Conservation (phyloP, 495 filamentous ascomycete genomes). For the Aspergillus wentii region DNA sequence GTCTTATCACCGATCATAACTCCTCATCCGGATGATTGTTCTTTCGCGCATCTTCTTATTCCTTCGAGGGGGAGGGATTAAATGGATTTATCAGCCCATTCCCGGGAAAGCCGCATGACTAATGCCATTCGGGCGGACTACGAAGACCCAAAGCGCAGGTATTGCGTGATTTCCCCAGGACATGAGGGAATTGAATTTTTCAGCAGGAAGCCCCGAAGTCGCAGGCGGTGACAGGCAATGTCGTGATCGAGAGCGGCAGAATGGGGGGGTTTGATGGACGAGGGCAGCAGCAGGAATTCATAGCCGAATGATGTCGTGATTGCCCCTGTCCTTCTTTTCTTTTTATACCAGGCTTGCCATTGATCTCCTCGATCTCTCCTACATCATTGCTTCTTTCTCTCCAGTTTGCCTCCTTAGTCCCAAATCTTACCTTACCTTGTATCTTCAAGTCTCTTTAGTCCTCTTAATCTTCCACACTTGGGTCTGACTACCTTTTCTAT, state of each 20-base stretch:
- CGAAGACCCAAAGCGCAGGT: conserved; percentile 24
- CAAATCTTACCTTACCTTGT: too few relatives aligned
- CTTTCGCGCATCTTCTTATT: background rate
- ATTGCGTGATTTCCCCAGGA: conserved; percentile 36
- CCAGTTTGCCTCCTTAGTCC: conserved; percentile 9
- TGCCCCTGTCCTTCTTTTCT: conserved; percentile 23
- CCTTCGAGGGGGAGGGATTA: conserved; percentile 5
- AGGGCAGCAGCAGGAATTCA: conserved; percentile 19
- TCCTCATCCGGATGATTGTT: conserved; percentile 1
- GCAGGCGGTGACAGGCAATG: conserved; percentile 33
- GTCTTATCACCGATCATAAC: too few relatives aligned
- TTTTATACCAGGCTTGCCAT: conserved; percentile 25
- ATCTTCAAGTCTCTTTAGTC: conserved; percentile 3
- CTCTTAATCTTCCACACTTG: conserved; percentile 2
- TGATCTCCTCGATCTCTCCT: conserved; percentile 14
- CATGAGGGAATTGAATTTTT: conserved; percentile 23
- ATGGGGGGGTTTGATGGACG: conserved; percentile 18
- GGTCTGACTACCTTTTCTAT: background rate
- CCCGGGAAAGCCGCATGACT: conserved; percentile 5
- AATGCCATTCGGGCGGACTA: conserved; percentile 14
- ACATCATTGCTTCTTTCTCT: conserved; percentile 7
- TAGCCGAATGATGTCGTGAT: conserved; percentile 32
- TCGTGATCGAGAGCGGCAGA: conserved; percentile 34
- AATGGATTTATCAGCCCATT: conserved; percentile 25
- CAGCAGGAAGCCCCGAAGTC: conserved; percentile 9